Evolutionary conservation across 2,329 filamentous ascomycete genomes (phyloP), one percentile per base, ranked within the genome.

Genomic region (Pseudogymnoascus sp.): DNA sequence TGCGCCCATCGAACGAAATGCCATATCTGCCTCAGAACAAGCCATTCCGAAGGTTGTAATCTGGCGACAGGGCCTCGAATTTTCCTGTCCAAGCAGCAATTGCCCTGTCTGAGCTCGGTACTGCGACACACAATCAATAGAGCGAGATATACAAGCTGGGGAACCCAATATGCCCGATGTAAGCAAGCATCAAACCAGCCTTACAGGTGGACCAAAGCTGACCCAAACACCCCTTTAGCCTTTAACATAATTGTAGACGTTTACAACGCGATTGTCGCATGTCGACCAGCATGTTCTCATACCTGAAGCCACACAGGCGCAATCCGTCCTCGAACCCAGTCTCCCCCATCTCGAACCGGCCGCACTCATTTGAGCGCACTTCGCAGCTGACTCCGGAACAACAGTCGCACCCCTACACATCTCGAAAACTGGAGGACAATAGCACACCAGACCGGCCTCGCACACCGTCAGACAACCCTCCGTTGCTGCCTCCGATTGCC

Each of bases 401-500:
- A 59, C 71, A 72, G 64, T 67, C 63, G 12, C 71, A 73, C 61
- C 68, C 71, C 3, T 65, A 67, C 11, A 37, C 16, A 31, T 45
- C 51, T 64, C 67, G 69, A 66, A 66, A 66, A 34, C 67, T 68
- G 63, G 69, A 71, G 64, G 63, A 60, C 11, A 63, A 37, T 39
- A 61, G 62, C 18, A 16, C 61, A 36, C 34, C 29, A 29, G 23
- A 62, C 14, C 2, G 18, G 8, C 31, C 31, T 14, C 45, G 26
- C 12, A 29, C 61, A 23, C 60, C 62, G 31, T 64, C 68, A 11
- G 64, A 61, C 5, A 69, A 77, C 36, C 78, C 83, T 62, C 81
- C 81, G 6, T 77, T 75, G 3, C 73, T 85, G 31, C 74, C 75
- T 34, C 74, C 74, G 34, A 75, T 77, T 39, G 70, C 75, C 36